Evolutionary conservation across 805 yeast species (phyloP).

Genomic region (Priceomyces haplophilus): DNA sequence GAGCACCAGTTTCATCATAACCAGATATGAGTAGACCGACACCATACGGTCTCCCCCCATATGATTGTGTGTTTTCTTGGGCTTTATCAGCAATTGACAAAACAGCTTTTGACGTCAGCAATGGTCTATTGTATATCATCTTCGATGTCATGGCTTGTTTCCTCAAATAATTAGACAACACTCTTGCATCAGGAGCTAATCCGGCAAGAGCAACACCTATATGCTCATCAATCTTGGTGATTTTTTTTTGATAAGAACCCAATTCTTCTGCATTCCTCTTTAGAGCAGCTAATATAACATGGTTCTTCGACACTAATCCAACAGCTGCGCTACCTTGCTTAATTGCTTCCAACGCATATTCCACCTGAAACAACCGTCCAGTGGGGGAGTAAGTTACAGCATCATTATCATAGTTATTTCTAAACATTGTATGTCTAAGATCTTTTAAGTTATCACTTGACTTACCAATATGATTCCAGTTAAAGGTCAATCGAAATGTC

Average conservation of each 20-base stretch:
- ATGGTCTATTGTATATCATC: constrained; percentile 80
- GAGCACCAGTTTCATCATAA: constrained; percentile 91
- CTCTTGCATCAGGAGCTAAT: constrained; percentile 96
- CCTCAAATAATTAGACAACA: constrained; percentile 81
- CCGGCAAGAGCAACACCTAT: constrained; percentile 96
- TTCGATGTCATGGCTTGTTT: constrained; percentile 88
- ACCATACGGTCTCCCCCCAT: constrained; percentile 97
- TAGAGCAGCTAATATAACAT: constrained; percentile 89
- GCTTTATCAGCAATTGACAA: constrained; percentile 92
- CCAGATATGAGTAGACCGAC: constrained; percentile 92
- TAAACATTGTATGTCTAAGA: constrained; percentile 53
- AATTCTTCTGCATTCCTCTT: constrained; percentile 96
- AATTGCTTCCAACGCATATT: constrained; percentile 90
- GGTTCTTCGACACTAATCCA: constrained; percentile 80
- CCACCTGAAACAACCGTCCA: constrained; percentile 85
- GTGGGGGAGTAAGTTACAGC: constrained; percentile 97
- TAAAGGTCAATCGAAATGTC: not conserved
- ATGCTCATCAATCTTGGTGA: constrained; percentile 88
- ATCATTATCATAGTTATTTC: constrained; percentile 98
- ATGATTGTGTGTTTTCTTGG: constrained; percentile 91
- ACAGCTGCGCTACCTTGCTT: constrained; percentile 98
- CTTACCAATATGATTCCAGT: not conserved
- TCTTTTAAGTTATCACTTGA: not conserved
- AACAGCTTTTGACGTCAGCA: constrained; percentile 81
- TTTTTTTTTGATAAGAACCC: constrained; percentile 93